phyloP scores from a whole-genome alignment of 345 rosid genomes.

The Excoecaria agallocha region DNA sequence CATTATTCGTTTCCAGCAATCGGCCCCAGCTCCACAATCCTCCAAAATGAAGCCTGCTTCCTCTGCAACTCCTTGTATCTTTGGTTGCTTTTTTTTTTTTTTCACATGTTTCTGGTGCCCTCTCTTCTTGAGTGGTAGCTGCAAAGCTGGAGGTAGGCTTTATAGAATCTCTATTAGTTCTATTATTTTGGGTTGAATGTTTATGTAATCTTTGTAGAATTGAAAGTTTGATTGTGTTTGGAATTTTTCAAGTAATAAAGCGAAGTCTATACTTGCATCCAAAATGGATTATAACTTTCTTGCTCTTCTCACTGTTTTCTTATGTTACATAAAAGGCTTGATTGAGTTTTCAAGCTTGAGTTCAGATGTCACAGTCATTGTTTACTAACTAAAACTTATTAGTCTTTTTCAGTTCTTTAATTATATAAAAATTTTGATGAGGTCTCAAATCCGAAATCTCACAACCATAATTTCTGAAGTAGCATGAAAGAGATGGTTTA shows the following conservation, averaged over 20 bases:
- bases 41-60: not conserved
- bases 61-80: not conserved
- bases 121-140: constrained; percentile 7
- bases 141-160: constrained; percentile 1
- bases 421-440: no score
- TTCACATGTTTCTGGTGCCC: not conserved
- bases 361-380: no score
- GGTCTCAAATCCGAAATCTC: no score
- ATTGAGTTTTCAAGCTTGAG: no score
- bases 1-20: not conserved
- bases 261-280: not conserved
- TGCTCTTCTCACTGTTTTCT: no score
- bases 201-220: constrained; percentile 8
- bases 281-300: not conserved
- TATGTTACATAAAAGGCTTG: no score
- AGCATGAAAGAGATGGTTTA: no score
- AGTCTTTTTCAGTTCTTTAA: no score
- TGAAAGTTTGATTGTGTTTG: not conserved
- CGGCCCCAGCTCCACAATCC: not conserved
- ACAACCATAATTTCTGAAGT: no score
- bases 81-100: not conserved
- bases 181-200: not conserved
- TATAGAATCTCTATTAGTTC: not conserved
- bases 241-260: constrained; percentile 10
- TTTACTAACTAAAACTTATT: no score